Conservation (phyloP, 345 rosid species). For the Populus nigra region DNA sequence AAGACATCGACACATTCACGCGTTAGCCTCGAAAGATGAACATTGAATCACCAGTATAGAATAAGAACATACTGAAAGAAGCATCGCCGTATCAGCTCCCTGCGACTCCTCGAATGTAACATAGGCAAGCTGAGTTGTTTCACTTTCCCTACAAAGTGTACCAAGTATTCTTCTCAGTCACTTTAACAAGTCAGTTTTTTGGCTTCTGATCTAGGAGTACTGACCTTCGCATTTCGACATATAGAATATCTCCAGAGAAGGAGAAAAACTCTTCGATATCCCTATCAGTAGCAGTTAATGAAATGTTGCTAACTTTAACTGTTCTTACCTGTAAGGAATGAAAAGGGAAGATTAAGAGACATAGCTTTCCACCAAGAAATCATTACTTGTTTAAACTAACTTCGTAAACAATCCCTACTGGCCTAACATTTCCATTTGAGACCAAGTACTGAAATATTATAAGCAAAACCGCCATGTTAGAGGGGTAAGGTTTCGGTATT, state of each 20-base stretch:
- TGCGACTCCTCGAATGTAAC: slow-evolving; percentile 44
- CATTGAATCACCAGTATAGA: background rate
- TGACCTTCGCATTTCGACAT: slow-evolving; percentile 69
- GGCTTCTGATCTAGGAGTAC: background rate
- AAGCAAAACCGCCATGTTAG: too few relatives aligned
- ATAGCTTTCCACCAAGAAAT: too few relatives aligned
- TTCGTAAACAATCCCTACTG: too few relatives aligned
- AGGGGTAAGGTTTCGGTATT: background rate
- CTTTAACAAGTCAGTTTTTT: too few relatives aligned
- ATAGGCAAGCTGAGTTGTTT: slow-evolving; percentile 38
- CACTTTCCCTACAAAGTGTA: slow-evolving; percentile 30
- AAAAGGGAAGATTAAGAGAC: background rate
- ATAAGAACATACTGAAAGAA: slow-evolving; percentile 41
- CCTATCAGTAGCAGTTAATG: slow-evolving; percentile 62
- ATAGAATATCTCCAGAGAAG: slow-evolving; percentile 72
- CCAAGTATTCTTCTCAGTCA: too few relatives aligned
- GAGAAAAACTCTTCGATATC: slow-evolving; percentile 83
- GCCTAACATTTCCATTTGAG: too few relatives aligned
- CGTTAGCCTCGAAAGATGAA: background rate
- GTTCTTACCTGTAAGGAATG: slow-evolving; percentile 39
- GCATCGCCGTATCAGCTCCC: slow-evolving; percentile 51
- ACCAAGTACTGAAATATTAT: too few relatives aligned
- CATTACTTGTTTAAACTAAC: too few relatives aligned
- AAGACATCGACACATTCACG: background rate
- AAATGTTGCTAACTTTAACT: slow-evolving; percentile 51